These are phyloP conservation scores for Ogataea pini DNA, from an alignment of 805 yeast genomes.

Conservation along the genomic window DNA sequence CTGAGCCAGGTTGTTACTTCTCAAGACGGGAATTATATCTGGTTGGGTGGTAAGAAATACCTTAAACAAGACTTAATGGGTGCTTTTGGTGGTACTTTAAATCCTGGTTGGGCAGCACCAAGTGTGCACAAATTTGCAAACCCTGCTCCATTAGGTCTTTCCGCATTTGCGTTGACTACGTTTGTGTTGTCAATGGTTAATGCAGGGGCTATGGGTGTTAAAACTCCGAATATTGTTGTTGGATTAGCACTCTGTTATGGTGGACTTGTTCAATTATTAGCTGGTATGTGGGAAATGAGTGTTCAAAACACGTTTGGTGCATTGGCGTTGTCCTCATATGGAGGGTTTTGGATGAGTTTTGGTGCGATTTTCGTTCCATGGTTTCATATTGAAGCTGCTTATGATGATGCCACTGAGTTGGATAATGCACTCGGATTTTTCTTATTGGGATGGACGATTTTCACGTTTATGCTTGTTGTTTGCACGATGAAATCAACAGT, in stretches of 20 bases:
- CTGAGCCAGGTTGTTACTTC: constrained; percentile 44
- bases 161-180: constrained; percentile 69
- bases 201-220: constrained; percentile 67
- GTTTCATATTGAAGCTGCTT: constrained; percentile 57
- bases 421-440: constrained; percentile 58
- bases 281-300: constrained; percentile 78
- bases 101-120: constrained; percentile 64
- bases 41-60: constrained; percentile 72
- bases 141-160: constrained; percentile 75
- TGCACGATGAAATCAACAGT: constrained; percentile 59
- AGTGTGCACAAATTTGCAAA: constrained; percentile 65
- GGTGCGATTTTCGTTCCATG: constrained; percentile 63
- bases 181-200: constrained; percentile 65
- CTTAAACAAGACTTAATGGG: constrained; percentile 55
- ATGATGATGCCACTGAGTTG: constrained; percentile 44
- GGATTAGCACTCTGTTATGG: constrained; percentile 72
- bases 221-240: constrained; percentile 59
- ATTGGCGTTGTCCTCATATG: constrained; percentile 58
- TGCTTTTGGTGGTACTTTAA: constrained; percentile 84
- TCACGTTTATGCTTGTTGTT: constrained; percentile 57
- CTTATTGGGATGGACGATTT: constrained; percentile 63
- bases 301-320: constrained; percentile 77
- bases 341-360: constrained; percentile 78
- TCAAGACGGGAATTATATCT: constrained; percentile 62
- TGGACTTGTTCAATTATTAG: constrained; percentile 67